Conservation (phyloP, 371 early-diverging fungal species). For the Zychaea mexicana region DNA sequence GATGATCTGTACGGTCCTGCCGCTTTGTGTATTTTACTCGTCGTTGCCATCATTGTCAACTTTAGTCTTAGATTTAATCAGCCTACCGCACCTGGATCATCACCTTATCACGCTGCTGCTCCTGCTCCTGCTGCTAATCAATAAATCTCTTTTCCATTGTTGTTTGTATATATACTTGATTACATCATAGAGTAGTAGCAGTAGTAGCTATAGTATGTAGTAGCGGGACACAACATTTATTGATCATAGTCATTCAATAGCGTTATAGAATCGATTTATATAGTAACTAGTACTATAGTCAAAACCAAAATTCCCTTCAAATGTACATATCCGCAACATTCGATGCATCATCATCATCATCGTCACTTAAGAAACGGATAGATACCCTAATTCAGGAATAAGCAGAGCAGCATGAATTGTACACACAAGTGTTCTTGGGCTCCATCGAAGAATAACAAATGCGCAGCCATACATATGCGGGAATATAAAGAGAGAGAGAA, state of each 20-base stretch:
- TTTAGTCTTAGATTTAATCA: constrained; percentile 33
- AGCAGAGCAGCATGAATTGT: no score
- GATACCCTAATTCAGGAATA: no score
- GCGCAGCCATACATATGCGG: constrained; percentile 1
- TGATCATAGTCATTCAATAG: not conserved
- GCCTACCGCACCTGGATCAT: not conserved
- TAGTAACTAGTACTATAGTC: no score
- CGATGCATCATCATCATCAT: not conserved
- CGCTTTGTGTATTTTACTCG: constrained; percentile 72
- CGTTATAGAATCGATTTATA: not conserved
- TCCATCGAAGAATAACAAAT: not conserved
- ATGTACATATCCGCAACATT: no score
- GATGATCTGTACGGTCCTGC: constrained; percentile 70
- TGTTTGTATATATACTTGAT: no score
- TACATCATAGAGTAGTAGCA: no score
- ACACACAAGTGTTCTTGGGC: not conserved
- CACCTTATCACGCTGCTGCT: not conserved
- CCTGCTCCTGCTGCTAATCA: not conserved
- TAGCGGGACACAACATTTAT: no score
- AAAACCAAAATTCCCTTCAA: no score
- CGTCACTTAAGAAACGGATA: no score
- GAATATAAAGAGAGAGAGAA: not conserved
- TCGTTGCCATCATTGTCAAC: constrained; percentile 77
- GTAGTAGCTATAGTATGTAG: no score
- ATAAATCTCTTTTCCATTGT: not conserved